Conservation (phyloP, 192 early-diverging fungal genomes). For the Backusella circina region DNA sequence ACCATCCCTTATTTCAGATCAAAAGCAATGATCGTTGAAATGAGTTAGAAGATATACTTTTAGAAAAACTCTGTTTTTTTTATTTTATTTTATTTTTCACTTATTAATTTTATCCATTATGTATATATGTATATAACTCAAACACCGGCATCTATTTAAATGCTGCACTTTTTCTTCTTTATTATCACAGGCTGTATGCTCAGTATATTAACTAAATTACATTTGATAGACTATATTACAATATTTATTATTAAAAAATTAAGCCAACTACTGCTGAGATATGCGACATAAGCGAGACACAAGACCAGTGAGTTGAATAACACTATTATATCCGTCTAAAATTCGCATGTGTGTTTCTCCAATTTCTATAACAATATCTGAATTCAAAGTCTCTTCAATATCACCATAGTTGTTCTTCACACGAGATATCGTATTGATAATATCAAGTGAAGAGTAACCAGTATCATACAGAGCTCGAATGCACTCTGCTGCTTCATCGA, state of each 20-base stretch:
- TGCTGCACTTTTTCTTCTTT: too few species aligned
- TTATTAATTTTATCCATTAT: too few species aligned
- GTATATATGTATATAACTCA: too few species aligned
- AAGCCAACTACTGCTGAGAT: background rate
- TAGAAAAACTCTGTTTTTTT: too few species aligned
- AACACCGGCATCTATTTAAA: too few species aligned
- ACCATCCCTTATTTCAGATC: too few species aligned
- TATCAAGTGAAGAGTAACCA: conserved; percentile 89
- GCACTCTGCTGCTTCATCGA: conserved; percentile 67
- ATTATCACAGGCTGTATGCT: too few species aligned
- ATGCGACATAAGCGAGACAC: conserved; percentile 61
- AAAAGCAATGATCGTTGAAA: too few species aligned
- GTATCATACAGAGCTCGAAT: conserved; percentile 73
- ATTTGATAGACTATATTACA: background rate
- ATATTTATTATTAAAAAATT: background rate
- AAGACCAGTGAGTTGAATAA: conserved; percentile 87
- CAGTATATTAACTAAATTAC: background rate
- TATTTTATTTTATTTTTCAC: too few species aligned
- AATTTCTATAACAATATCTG: conserved; percentile 91
- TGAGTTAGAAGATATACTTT: too few species aligned
- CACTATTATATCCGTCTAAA: conserved; percentile 78
- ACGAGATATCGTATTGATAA: conserved; percentile 88
- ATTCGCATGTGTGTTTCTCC: conserved; percentile 90
- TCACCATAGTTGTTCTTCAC: conserved; percentile 77
- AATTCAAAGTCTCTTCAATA: conserved; percentile 76